phyloP scores from a whole-genome alignment of 805 yeast genomes.

The Cyberlindnera euphorbiiphila region DNA sequence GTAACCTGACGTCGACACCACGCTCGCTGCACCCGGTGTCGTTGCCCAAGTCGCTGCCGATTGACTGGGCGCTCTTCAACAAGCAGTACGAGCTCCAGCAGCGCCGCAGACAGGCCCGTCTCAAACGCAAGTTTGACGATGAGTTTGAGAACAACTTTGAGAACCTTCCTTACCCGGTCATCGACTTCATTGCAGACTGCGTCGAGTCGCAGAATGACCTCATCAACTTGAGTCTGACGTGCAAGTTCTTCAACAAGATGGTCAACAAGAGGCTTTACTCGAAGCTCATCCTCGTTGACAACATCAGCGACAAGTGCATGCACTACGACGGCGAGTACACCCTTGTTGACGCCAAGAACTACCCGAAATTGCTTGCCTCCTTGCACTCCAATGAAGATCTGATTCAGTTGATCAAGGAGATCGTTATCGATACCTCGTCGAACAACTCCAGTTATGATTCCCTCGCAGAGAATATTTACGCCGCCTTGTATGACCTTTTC shows the following conservation, averaged over 20 bases:
- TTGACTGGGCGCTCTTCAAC: constrained; percentile 30
- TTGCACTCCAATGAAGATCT: constrained; percentile 26
- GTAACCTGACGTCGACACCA: constrained; percentile 28
- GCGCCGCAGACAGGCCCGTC: constrained; percentile 13
- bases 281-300: constrained; percentile 26
- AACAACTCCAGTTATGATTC: constrained; percentile 24
- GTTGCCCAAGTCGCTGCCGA: constrained; percentile 27
- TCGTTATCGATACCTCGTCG: constrained; percentile 28
- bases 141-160: constrained; percentile 24
- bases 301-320: constrained; percentile 19
- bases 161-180: constrained; percentile 28
- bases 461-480: constrained; percentile 21
- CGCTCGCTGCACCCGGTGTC: constrained; percentile 23
- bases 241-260: constrained; percentile 27
- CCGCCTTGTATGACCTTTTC: constrained; percentile 26
- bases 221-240: constrained; percentile 24
- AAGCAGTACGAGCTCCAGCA: constrained; percentile 26
- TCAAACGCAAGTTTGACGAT: constrained; percentile 6
- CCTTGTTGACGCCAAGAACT: constrained; percentile 21
- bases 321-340: constrained; percentile 26
- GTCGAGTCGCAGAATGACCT: constrained; percentile 28
- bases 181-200: constrained; percentile 28
- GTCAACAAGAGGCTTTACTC: constrained; percentile 26
- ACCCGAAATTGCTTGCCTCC: constrained; percentile 28
- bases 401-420: constrained; percentile 23